phyloP scores from a whole-genome alignment of 768 basidiomycete species.

The Tricholoma flavovirens region DNA sequence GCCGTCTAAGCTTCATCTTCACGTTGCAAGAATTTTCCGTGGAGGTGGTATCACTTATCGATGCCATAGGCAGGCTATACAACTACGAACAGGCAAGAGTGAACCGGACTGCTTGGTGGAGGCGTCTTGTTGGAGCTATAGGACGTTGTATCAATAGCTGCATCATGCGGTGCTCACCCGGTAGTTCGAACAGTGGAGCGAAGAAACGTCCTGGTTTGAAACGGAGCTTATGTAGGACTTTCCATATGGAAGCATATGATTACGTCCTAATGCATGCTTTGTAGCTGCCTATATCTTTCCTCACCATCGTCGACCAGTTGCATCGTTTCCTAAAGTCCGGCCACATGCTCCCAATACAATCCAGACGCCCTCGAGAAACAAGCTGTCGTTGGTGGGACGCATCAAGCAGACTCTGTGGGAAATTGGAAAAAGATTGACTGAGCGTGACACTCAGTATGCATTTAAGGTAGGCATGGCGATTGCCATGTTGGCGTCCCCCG shows the following conservation, averaged over 20 bases:
- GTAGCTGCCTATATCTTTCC: slow-evolving; percentile 52
- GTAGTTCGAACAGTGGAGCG: not conserved
- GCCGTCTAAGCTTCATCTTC: slow-evolving; percentile 75
- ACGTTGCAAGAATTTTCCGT: slow-evolving; percentile 90
- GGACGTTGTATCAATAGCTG: slow-evolving; percentile 1
- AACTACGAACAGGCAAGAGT: slow-evolving; percentile 50
- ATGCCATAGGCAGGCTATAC: slow-evolving; percentile 79
- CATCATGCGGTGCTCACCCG: not conserved
- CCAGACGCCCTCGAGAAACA: slow-evolving; percentile 63
- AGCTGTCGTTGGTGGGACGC: slow-evolving; percentile 55
- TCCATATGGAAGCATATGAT: not conserved
- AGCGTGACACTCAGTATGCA: slow-evolving; percentile 80
- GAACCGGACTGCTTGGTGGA: slow-evolving; percentile 33
- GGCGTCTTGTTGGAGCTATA: slow-evolving; percentile 25
- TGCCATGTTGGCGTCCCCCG: slow-evolving; percentile 79
- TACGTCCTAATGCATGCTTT: not conserved
- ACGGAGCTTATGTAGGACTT: slow-evolving; percentile 36
- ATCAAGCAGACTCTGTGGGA: slow-evolving; percentile 71
- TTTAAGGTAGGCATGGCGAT: slow-evolving; percentile 84
- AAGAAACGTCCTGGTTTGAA: slow-evolving; percentile 10
- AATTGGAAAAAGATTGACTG: slow-evolving; percentile 54
- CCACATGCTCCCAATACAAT: slow-evolving; percentile 85
- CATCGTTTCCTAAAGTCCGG: slow-evolving; percentile 74
- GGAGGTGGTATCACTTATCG: slow-evolving; percentile 76
- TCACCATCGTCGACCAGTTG: slow-evolving; percentile 40